Evolutionary conservation across 345 rosid species (phyloP), one percentile per base, ranked within the genome.

Genomic region (Litchi chinensis): DNA sequence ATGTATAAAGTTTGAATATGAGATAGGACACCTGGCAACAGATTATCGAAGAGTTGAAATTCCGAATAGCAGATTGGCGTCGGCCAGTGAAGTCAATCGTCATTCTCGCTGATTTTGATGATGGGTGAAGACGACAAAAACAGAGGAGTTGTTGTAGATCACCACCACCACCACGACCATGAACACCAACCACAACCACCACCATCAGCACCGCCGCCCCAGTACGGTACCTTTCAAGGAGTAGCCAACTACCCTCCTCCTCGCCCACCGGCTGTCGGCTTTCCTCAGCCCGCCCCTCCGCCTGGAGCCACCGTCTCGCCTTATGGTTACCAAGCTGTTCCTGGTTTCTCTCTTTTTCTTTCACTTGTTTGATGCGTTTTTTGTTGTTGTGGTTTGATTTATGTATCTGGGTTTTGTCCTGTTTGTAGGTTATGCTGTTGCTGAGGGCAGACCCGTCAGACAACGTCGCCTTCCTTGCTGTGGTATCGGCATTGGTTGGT

Each of bases 191-290:
- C 21, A 11, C n/a, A 62, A 68, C 59, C 21, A 11, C 79, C 54
- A 50, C 65, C 13, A 13, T 82, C 50, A 26, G 75, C 19, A 3
- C 68, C 74, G 9, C 84, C 22, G 3, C 80, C 73, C 18, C 98
- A 90, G 21, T 95, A 95, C 83, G 99, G 98, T 9, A 95, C 99
- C 7, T 95, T 95, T 86, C 98, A 93, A 86, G 99, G 99, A 62
- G 97, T 92, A 46, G 93, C 97, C 71, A 93, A 90, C 81, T 95
- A 87, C 77, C 97, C 97, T 7, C 92, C 94, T 24, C 90, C 93
- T 62, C 85, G 65, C 16, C 89, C 86, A 24, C 82, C 94, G n/a
- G 91, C 82, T 48, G 82, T 89, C 41, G 99, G 97, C 3, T 93
- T 94, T 77, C 97, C 99, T 81, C 97, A 92, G 82, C 99, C 98